Percentiles rank a stretch among this genome's conserved stretches.
Conservation (phyloP, 768 basidiomycete genomes). For the Melanogaster broomeanus region DNA sequence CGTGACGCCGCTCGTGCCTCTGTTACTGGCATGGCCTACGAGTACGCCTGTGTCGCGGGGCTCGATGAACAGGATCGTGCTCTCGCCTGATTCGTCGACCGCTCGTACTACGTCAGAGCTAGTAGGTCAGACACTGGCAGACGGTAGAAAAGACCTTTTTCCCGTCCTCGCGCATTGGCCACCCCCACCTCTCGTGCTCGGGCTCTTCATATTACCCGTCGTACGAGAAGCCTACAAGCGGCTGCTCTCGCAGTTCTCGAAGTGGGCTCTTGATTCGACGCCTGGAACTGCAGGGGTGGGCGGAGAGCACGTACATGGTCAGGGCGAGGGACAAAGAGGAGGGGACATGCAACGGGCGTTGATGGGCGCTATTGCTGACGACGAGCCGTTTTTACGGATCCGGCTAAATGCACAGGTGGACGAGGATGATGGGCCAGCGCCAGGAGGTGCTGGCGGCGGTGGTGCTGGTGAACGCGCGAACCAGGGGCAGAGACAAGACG, state of each 20-base stretch:
- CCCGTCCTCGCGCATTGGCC: conserved; percentile 49
- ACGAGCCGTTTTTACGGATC: conserved; percentile 31
- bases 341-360: conserved; percentile 22
- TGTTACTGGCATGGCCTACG: conserved; percentile 31
- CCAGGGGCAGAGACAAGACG: conserved; percentile 14
- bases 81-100: not conserved
- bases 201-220: conserved; percentile 52
- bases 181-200: conserved; percentile 59
- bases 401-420: conserved; percentile 38
- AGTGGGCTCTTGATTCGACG: conserved; percentile 43
- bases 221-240: conserved; percentile 46
- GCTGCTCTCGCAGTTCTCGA: conserved; percentile 41
- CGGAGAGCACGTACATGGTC: conserved; percentile 7
- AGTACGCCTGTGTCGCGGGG: conserved; percentile 24
- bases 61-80: not conserved
- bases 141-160: conserved; percentile 17
- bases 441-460: conserved; percentile 11
- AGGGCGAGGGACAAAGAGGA: conserved; percentile 12
- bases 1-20: conserved; percentile 23
- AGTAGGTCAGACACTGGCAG: not conserved
- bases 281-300: conserved; percentile 1
- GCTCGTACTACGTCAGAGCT: not conserved
- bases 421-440: conserved; percentile 15
- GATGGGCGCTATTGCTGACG: conserved; percentile 25
- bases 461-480: conserved; percentile 9